Evolutionary conservation across 164 flowering plant genomes (phyloP).

Genomic region (Sextonia rubra): DNA sequence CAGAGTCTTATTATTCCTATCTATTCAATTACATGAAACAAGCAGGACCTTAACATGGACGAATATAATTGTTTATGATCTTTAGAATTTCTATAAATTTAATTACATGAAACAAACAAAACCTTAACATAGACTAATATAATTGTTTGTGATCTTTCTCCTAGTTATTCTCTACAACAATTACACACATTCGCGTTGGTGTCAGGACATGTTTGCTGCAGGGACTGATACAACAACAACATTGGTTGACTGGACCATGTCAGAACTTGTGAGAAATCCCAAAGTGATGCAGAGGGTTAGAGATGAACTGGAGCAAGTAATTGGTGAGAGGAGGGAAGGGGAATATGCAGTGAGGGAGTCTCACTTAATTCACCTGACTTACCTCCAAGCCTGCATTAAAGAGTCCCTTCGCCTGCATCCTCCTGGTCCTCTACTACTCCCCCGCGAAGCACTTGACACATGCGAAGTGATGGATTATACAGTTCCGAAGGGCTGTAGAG

Average conservation of each 20-base stretch:
- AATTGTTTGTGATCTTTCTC: neutral
- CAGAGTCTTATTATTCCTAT: neutral
- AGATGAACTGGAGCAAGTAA: slow-evolving; percentile 5
- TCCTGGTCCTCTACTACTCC: slow-evolving; percentile 22
- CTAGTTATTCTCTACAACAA: neutral
- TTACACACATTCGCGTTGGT: neutral
- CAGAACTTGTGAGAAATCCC: slow-evolving; percentile 21
- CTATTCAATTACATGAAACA: neutral
- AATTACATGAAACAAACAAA: neutral
- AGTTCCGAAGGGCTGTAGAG: slow-evolving; percentile 21
- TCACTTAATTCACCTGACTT: slow-evolving; percentile 8
- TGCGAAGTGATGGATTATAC: slow-evolving; percentile 22
- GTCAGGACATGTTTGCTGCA: slow-evolving; percentile 21
- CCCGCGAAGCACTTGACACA: slow-evolving; percentile 16
- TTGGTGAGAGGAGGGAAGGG: slow-evolving; percentile 2
- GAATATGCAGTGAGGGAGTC: slow-evolving; percentile 14
- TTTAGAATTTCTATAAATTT: neutral
- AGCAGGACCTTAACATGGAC: neutral
- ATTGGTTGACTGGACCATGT: slow-evolving; percentile 25
- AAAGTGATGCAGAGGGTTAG: neutral
- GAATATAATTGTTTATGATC: neutral
- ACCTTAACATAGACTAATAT: too few relatives aligned
- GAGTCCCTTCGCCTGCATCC: slow-evolving; percentile 28
- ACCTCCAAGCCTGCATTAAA: slow-evolving; percentile 21
- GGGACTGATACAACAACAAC: slow-evolving; percentile 22